Evolutionary conservation across 1,284 basidiomycete species (phyloP).

Genomic region (Tranzscheliella williamsii): DNA sequence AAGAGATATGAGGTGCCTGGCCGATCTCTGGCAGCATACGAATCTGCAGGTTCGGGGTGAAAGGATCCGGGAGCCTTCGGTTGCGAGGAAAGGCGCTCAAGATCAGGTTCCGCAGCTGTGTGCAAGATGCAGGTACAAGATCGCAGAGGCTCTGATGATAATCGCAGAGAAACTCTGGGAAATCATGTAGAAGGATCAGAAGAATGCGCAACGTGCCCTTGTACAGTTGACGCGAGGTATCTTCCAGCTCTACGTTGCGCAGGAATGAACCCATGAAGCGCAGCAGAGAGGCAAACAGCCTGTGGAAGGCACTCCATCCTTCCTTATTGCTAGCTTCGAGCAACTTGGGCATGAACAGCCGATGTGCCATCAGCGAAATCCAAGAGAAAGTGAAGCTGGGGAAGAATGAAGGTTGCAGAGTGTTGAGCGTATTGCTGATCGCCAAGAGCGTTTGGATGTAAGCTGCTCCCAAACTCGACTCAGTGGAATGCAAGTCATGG

Average conservation of each 20-base stretch:
- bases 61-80: slow-evolving; percentile 82
- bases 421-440: slow-evolving; percentile 89
- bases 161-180: slow-evolving; percentile 95
- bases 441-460: slow-evolving; percentile 88
- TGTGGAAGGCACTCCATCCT: slow-evolving; percentile 95
- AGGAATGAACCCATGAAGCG: slow-evolving; percentile 93
- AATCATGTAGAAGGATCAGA: slow-evolving; percentile 94
- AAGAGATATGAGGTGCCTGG: slow-evolving; percentile 82
- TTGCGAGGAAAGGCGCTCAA: slow-evolving; percentile 89
- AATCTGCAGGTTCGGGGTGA: slow-evolving; percentile 64
- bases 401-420: slow-evolving; percentile 93
- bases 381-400: slow-evolving; percentile 98
- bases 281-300: slow-evolving; percentile 86
- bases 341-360: slow-evolving; percentile 95
- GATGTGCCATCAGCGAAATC: slow-evolving; percentile 93
- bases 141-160: slow-evolving; percentile 96
- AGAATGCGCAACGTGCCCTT: slow-evolving; percentile 88
- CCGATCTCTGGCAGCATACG: slow-evolving; percentile 81
- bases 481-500: slow-evolving; percentile 84
- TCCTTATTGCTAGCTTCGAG: slow-evolving; percentile 80
- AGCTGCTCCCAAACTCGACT: slow-evolving; percentile 76
- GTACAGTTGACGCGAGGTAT: slow-evolving; percentile 85
- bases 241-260: slow-evolving; percentile 76
- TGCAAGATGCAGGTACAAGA: slow-evolving; percentile 85
- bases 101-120: slow-evolving; percentile 94